Base-by-base conservation (phyloP, 192 early-diverging fungal genomes). In the Linnemannia elongata region DNA sequence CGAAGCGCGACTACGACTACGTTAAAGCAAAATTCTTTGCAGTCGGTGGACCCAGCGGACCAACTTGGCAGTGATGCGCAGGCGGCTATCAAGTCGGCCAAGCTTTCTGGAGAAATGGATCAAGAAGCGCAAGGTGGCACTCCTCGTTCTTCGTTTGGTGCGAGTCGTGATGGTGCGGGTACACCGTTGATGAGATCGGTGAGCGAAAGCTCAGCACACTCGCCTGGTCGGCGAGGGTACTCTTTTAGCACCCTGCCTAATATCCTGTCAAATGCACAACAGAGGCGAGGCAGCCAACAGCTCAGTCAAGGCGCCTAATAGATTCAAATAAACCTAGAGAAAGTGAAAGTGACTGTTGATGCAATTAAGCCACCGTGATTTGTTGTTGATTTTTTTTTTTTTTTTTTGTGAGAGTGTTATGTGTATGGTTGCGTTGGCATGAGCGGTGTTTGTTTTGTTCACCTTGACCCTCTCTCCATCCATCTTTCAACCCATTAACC, bases 201-300 rank as follows among this genome's bases (percentile, higher is more conserved):
- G 20, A 72, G 70, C 7, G 38, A 72, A 24, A 72, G 70, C 13
- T 72, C 60, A 33, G 60, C 60, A 18, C 22, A 68, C 54, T 41
- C 79, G 41, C 2, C 75, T n/a, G 17, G 27, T n/a, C 45, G 76
- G 42, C 33, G 80, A 69, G 30, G 39, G 57, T 22, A 24, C 45
- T 52, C 27, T 6, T 55, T 54, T 13, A 86, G 54, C 33, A 81
- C 84, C 24, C 74, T 86, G 36, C 84, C 84, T 33, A 86, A 86
- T 35, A 86, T 86, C 15, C 71, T 86, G 8, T 80, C 84, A 2
- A 79, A 81, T 63, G 84, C 84, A 6, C 84, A 86, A 69, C 57
- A 79, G 15, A 71, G 72, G 27, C 74, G 84, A 30, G 84, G 84
- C 13, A 86, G 84, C 39, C 83, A 78, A 27, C 82, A 83, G 35